A percentile compares a stretch with the other conserved stretches of the same genome.
phyloP scores from a whole-genome alignment of 2,329 filamentous ascomycete genomes.

The Penicillium hordei region DNA sequence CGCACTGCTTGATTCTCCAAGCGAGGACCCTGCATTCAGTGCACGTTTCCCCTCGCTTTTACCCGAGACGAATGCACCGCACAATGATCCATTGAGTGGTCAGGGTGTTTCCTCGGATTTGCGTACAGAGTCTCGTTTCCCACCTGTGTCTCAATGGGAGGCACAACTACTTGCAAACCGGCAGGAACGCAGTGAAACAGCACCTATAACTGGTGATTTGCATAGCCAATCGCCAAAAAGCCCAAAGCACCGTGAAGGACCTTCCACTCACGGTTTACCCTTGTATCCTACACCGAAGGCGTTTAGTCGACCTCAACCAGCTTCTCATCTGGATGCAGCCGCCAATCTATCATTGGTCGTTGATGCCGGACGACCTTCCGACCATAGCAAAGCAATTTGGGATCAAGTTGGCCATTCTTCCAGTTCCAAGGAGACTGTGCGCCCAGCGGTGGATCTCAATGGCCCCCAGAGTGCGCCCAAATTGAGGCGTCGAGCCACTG shows the following conservation, averaged over 20 bases:
- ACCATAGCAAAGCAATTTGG: not conserved
- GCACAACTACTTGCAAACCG: conserved; percentile 34
- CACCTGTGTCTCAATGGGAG: conserved; percentile 41
- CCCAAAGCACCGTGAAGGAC: not conserved
- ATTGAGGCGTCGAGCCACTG: conserved; percentile 27
- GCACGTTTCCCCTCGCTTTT: conserved; percentile 39
- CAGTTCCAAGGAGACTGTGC: conserved; percentile 27
- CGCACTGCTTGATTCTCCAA: conserved; percentile 34
- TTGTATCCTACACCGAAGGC: not conserved
- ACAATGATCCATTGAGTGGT: not conserved
- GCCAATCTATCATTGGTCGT: not conserved
- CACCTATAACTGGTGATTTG: not conserved
- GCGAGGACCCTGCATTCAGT: conserved; percentile 32
- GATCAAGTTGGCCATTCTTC: not conserved
- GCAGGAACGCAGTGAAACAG: conserved; percentile 7
- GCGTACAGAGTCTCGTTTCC: conserved; percentile 31
- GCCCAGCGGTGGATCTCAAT: conserved; percentile 9
- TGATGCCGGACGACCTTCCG: not conserved
- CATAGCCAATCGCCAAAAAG: not conserved
- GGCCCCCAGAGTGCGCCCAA: not conserved
- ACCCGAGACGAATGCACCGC: conserved; percentile 15
- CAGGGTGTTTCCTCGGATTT: conserved; percentile 21
- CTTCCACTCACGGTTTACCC: not conserved
- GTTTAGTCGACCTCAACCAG: conserved; percentile 1
- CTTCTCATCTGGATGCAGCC: not conserved